Evolutionary conservation across 2,329 filamentous ascomycete genomes (phyloP), one percentile per base, ranked within the genome.

Genomic region (Lachnellula cervina): DNA sequence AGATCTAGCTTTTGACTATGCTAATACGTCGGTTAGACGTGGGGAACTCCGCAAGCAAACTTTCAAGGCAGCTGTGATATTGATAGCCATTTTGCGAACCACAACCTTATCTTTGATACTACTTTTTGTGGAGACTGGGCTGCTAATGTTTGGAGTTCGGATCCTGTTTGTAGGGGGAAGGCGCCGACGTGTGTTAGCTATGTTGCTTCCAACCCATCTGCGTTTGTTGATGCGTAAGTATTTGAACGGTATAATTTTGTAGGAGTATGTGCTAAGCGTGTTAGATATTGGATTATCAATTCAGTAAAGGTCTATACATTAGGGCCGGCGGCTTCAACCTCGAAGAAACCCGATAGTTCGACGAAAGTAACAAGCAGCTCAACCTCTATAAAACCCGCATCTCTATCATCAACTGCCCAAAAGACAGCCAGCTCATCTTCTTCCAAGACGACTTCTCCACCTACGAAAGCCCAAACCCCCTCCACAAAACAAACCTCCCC

Each of bases 71-170:
- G 65, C 35, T 96, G 90, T 68, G 76, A 90, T 35, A 82, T 90
- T 55, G 75, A 83, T 57, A 69, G 70, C 0, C 80, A 83, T 64
- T 91, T 93, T 71, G 78, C 75, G 52, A 74, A 86, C 49, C 81
- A 91, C 76, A 82, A 81, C 61, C 80, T 95, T 53, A 83, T 89
- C 37, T 80, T 90, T 64, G 84, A 90, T 66, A 90, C 58, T 23
- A 83, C 88, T 49, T 90, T 93, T 67, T 94, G 89, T 66, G 89
- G 89, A 25, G 82, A 86, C 54, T 59, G 57, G 57, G 57, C 54
- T 4, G 54, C 35, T 2, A 38, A 45, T 51, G 56, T 56, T 37
- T 58, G 56, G 56, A 14, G 14, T 19, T 34, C 43, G 11, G 40
- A 54, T 52, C 37, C 35, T 32, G 49, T 25, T 5, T 56, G 54